Percentiles rank a stretch among this genome's conserved stretches.
Conservation (phyloP, 805 yeast genomes). For the Sungouiella blattae region DNA sequence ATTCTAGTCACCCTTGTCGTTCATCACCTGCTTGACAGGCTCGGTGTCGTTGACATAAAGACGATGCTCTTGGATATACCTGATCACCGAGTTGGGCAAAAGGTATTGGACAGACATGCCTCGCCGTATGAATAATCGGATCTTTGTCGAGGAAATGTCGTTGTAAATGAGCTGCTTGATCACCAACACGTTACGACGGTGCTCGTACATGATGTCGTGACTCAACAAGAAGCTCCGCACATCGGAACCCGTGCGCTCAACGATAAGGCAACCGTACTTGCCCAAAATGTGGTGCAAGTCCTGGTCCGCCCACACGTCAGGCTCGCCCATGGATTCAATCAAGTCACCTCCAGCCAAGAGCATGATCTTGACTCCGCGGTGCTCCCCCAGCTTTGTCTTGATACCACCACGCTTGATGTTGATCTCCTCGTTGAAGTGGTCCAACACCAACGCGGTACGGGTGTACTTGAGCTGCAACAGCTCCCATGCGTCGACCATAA, state of each 20-base stretch:
- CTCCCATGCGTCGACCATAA: slow-evolving; percentile 99
- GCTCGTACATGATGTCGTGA: slow-evolving; percentile 97
- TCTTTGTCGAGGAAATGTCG: slow-evolving; percentile 94
- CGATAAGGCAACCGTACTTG: slow-evolving; percentile 92
- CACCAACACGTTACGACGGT: slow-evolving; percentile 86
- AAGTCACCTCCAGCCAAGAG: slow-evolving; percentile 96
- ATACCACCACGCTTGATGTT: slow-evolving; percentile 89
- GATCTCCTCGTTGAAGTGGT: slow-evolving; percentile 93
- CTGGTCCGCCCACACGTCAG: slow-evolving; percentile 97
- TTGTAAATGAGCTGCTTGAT: slow-evolving; percentile 95
- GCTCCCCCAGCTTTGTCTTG: slow-evolving; percentile 50
- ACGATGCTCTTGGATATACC: slow-evolving; percentile 91
- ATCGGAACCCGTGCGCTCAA: slow-evolving; percentile 95
- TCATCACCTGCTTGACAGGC: slow-evolving; percentile 86
- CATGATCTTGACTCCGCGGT: slow-evolving; percentile 90
- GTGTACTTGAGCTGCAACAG: slow-evolving; percentile 86
- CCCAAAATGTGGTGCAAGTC: slow-evolving; percentile 95
- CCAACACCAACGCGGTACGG: slow-evolving; percentile 91
- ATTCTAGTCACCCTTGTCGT: slow-evolving; percentile 27
- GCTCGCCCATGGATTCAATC: slow-evolving; percentile 99
- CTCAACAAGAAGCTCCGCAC: slow-evolving; percentile 87
- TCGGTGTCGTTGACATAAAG: slow-evolving; percentile 82
- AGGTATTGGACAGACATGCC: slow-evolving; percentile 96
- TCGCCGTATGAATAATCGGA: slow-evolving; percentile 84
- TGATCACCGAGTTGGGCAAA: slow-evolving; percentile 88